Percentiles rank a stretch among this genome's conserved stretches.
These are phyloP conservation scores for Aspergillus unguis DNA, from an alignment of 2,329 filamentous ascomycete genomes.

Conservation along the genomic window DNA sequence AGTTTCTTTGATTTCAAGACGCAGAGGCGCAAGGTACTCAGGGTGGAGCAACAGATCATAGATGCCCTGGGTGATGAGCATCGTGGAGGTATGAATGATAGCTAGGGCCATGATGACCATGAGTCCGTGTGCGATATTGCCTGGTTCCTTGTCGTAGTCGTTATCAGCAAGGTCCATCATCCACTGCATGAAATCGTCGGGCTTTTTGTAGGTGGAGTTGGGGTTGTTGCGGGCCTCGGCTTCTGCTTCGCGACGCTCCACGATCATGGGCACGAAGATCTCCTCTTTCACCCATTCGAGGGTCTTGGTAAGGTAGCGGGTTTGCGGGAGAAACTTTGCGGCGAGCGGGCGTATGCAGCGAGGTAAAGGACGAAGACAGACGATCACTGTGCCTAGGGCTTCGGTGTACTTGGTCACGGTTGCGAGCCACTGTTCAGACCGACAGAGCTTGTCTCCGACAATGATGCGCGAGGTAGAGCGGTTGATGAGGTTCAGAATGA, in stretches of 20 bases:
- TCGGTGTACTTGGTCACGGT: constrained; percentile 34
- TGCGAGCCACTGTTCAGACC: constrained; percentile 39
- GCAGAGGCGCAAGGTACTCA: constrained; percentile 49
- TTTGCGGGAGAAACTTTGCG: constrained; percentile 34
- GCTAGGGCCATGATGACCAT: constrained; percentile 27
- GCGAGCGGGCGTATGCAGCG: constrained; percentile 31
- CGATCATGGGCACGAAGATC: constrained; percentile 35
- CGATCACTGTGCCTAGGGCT: constrained; percentile 32
- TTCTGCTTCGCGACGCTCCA: constrained; percentile 25
- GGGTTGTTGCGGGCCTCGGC: not conserved
- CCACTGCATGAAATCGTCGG: constrained; percentile 34
- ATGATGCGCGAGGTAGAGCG: constrained; percentile 43
- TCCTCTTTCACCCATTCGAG: constrained; percentile 29
- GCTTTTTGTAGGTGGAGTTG: constrained; percentile 20
- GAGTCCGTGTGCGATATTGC: constrained; percentile 25
- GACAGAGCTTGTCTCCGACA: constrained; percentile 35
- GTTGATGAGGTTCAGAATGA: constrained; percentile 35
- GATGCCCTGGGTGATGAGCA: constrained; percentile 42
- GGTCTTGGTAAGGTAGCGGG: constrained; percentile 30
- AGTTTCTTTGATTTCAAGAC: constrained; percentile 46
- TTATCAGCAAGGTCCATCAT: constrained; percentile 29
- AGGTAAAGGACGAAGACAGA: constrained; percentile 35
- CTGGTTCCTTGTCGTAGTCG: constrained; percentile 20
- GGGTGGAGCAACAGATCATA: constrained; percentile 52
- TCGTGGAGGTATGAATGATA: constrained; percentile 28